Base-by-base conservation (phyloP, 768 basidiomycete species). In the Tylopilus balloui region DNA sequence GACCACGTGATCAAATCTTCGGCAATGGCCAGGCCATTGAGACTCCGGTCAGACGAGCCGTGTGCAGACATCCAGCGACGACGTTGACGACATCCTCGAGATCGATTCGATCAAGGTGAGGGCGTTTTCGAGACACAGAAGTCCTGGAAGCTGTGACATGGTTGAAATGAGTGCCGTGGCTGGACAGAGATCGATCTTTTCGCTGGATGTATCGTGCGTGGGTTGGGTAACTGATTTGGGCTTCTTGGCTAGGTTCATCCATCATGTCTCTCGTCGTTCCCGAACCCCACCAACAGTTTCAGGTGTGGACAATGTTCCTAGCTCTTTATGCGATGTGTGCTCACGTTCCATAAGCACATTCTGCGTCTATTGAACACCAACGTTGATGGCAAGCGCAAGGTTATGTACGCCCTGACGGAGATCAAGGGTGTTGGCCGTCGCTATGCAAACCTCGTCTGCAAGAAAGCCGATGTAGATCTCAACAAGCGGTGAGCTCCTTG, bases 361-460 rank as follows among this genome's bases (percentile, higher is more conserved):
- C 76, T 99, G 53, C 96, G 96, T 88, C 84, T 99, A 38, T 79
- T 96, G 62, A 98, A 98, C 81, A 98, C 96, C 70, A 98, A 98
- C 78, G 96, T 99, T 59, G 95, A 98, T 73, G 96, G 96, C 61
- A 94, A 95, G 71, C 86, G 96, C 63, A 99, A 99, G 78, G 88
- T 99, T 72, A 97, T 92, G 89, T 98, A 92, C 71, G 95, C 96
- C 64, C 71, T 98, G 78, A 98, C 96, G 41, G 96, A 99, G 78
- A 99, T 99, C 81, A 98, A 98, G 81, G 96, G 96, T 83, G 96
- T 99, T 53, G 96, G 96, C 64, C 87, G 96, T 57, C 88, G 96
- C 46, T 99, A 98, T 76, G 86, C 96, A 67, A 98, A 98, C 76
- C 74, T 98, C 64, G 95, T 98, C 61, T 98, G 96, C 84, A 98